Evolutionary conservation across 2,329 filamentous ascomycete species (phyloP), one percentile per base, ranked within the genome.

Genomic region (Fusarium nanum): DNA sequence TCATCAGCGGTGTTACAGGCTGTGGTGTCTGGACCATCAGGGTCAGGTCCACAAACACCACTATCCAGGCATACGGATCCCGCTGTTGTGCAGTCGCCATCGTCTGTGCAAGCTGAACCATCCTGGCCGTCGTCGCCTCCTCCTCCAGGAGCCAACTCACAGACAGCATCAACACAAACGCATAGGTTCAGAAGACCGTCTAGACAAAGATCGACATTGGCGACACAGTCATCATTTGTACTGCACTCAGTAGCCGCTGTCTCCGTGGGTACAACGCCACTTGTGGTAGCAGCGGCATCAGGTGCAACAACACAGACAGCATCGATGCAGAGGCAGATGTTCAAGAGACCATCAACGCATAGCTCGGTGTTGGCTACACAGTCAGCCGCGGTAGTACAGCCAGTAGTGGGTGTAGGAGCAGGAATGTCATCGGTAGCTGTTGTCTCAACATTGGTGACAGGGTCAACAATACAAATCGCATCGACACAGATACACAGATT

Each of bases 401-500:
- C 25, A 12, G 44, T 37, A 8, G 30, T 50, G 14, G 23, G 18
- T 9, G 54, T 56, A 8, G 34, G 30, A 9, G 11, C 32, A 3
- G 27, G 27, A 4, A 11, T 27, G 13, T 23, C 45, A 13, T 52
- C 37, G 3, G n/a, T 28, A 18, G 18, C 50, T 22, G 50, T 54
- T n/a, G 53, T 56, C 27, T 30, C 37, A 11, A 20, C 41, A 14
- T 34, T 25, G 14, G 16, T 25, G 4, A 37, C 53, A 14, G 53
- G 34, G 7, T 37, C 34, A 2, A 60, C 20, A n/a, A 61, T 23
- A 6, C 59, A 62, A 14, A 61, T 40, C n/a, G 45, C 30, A 3
- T 62, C 59, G 1, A 46, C 56, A 7, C 59, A 62, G 5, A 54
- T n/a, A 13, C 60, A 62, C 3, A 62, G 45, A 6, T 62, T 62